Evolutionary conservation across 2,329 filamentous ascomycete genomes (phyloP).

Genomic region (Ascochyta clinopodiicola): DNA sequence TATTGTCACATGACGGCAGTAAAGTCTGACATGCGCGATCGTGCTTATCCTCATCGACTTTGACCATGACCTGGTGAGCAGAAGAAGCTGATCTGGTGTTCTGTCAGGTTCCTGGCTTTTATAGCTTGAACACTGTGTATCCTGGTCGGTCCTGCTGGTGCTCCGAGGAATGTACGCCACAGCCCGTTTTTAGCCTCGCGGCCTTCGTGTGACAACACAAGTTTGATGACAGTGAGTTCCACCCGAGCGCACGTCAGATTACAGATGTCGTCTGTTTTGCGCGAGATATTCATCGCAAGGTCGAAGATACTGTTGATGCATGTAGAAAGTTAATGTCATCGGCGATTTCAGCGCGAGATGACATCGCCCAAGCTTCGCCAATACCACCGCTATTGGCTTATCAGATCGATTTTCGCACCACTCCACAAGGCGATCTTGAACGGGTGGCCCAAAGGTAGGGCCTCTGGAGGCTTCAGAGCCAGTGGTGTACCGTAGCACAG

Average conservation of each 20-base stretch:
- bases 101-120: not conserved
- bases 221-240: not conserved
- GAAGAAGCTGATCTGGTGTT: not conserved
- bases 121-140: not conserved
- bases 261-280: not conserved
- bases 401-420: constrained; percentile 13
- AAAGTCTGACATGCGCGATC: not conserved
- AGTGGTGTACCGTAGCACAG: constrained; percentile 10
- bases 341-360: not conserved
- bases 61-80: not conserved
- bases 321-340: not conserved
- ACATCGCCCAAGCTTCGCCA: constrained; percentile 14
- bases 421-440: not conserved
- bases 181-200: constrained; percentile 7
- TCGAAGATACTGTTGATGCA: not conserved
- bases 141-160: not conserved
- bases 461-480: not conserved
- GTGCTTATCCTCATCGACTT: not conserved
- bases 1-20: not conserved
- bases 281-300: not conserved
- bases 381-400: constrained; percentile 2
- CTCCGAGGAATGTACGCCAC: constrained; percentile 7
- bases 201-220: constrained; percentile 4
- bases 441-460: not conserved
- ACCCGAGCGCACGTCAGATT: not conserved